Evolutionary conservation across 805 yeast genomes (phyloP), one percentile per base, ranked within the genome.

Genomic region (Zygoascus bituminiphila): DNA sequence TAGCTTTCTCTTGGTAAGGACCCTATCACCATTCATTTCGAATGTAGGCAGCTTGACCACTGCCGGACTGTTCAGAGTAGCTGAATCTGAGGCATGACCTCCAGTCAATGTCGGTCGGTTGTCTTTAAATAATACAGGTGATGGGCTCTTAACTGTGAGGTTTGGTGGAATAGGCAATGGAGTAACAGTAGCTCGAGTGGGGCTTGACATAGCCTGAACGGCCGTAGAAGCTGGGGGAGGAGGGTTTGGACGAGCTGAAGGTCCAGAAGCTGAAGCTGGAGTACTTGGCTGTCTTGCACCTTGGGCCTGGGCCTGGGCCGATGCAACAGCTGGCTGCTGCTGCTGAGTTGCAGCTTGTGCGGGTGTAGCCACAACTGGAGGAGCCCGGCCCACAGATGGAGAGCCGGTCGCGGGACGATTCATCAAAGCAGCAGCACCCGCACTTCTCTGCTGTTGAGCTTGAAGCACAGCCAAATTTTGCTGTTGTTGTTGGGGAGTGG

Each of bases 1-100:
- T 55, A 93, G 73, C 63, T 93, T 93, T 45, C 98, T 74, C 64
- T 93, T 93, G 36, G 93, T 83, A 61, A 93, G 70, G 1, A 89
- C 94, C 23, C 96, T 59, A 50, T 68, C 70, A 15, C 65, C 67
- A 31, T 81, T 86, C 56, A 87, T 70, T 58, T 88, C 96, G 61
- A 84, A 86, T 4, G 84, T 79, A 19, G 95, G 96, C 41, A 89
- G 75, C 54, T 80, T 82, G 44, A 79, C 70, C 46, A 81, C 60
- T 0, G 84, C 86, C 0, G 96, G 96, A 1, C 88, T 78, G 14
- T 86, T 79, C 48, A 89, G 65, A 23, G 84, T 74, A 56, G 95
- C 72, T 49, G 82, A 69, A 66, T 79, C 69, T 51, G 82, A 75
- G 1, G 95, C 93, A 48, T 80, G 77, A 9, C 97, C 97, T 36